Evolutionary conservation across 345 rosid genomes (phyloP), one percentile per base, ranked within the genome.

Genomic region (Gossypium ekmanianum): DNA sequence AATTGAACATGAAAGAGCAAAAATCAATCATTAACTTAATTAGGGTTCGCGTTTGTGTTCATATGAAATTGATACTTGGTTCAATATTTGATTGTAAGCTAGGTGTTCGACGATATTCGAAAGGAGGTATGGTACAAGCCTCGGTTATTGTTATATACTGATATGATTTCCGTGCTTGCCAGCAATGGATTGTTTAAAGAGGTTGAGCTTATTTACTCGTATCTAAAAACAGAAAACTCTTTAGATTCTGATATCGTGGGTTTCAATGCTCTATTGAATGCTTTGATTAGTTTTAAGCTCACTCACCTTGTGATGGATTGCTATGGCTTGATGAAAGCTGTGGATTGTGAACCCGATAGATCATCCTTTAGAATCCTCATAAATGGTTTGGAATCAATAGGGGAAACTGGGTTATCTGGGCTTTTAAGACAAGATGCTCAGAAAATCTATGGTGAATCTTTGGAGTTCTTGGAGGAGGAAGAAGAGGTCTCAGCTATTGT

Each of bases 61-160:
- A 34, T 66, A 16, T 39, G 63, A 71, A 55, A 18, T 59, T 41
- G 6, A 56, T 55, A 18, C 59, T 34, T 34, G 1, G 24, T 39
- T 41, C 41, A 41, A 29, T 43, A 54, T 66, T 66, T 78, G 50
- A 66, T 44, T 45, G 9, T 10, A 74, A 12, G 13, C 71, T 39
- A 91, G 97, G 96, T 89, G 63, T 93, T 88, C n/a, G 87, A 85
- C 75, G 91, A 91, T 73, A 80, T 91, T 74, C 84, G 88, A 58
- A 85, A 75, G 70, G 98, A 93, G 86, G 63, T 78, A 57, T 91
- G 97, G 97, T 91, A 89, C 76, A 88, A 85, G 81, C 89, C 94
- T 34, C 89, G 83, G 73, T 84, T 87, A n/a, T 75, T 82, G 18
- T 43, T 83, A 39, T 88, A 91, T 74, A 77, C 88, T 57, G 91